Evolutionary conservation across 116 monocot genomes (phyloP).

Genomic region (Zostera marina): DNA sequence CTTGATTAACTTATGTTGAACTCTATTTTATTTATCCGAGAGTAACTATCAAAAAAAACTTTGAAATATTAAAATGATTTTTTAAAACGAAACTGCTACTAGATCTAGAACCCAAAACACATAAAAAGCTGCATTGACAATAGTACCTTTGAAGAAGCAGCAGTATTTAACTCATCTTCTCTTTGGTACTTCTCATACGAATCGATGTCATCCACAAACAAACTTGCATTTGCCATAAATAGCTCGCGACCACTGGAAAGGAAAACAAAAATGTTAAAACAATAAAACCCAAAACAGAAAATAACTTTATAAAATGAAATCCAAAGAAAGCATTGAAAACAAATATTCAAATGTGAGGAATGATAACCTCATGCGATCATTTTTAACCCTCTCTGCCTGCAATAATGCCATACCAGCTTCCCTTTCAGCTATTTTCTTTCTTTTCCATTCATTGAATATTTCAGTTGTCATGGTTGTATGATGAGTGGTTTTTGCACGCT

Average conservation of each 20-base stretch:
- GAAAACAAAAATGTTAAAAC: not conserved
- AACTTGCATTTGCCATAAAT: constrained; percentile 76
- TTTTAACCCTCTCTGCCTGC: constrained; percentile 88
- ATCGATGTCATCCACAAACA: constrained; percentile 94
- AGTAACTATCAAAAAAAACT: no score
- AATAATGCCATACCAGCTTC: constrained; percentile 62
- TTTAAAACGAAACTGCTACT: not conserved
- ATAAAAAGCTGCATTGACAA: not conserved
- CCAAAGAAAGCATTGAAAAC: not conserved
- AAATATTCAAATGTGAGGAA: not conserved
- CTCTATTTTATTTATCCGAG: no score
- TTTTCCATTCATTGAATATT: constrained; percentile 82
- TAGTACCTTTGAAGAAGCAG: constrained; percentile 33
- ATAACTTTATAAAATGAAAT: not conserved
- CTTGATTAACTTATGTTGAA: no score
- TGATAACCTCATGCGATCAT: constrained; percentile 88
- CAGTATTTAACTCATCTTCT: constrained; percentile 26
- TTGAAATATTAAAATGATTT: no score
- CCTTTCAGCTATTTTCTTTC: constrained; percentile 72
- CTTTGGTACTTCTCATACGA: constrained; percentile 82
- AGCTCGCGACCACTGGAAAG: constrained; percentile 90
- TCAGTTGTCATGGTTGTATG: constrained; percentile 85
- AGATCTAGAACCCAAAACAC: not conserved
- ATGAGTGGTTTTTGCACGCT: constrained; percentile 63
- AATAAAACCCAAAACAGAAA: not conserved